Evolutionary conservation across 257 asterid species (phyloP).

Genomic region (Apocynum venetum): DNA sequence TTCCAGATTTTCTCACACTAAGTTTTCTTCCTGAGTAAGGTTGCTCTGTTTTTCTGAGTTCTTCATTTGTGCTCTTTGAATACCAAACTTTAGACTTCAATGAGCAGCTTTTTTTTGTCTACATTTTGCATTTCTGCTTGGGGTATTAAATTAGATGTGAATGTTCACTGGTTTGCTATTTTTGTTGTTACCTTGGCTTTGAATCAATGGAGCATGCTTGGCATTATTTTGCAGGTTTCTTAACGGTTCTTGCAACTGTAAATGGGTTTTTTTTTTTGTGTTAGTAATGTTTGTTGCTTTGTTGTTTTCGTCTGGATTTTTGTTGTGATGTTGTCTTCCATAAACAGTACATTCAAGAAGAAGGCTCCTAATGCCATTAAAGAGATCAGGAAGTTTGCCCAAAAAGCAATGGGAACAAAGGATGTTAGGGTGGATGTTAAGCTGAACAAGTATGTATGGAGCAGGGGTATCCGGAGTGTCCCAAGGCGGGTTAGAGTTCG

Average conservation of each 20-base stretch:
- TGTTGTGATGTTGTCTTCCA: neutral
- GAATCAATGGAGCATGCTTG: neutral
- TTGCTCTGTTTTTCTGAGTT: too few relatives aligned
- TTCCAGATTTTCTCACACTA: too few relatives aligned
- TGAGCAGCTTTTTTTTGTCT: too few relatives aligned
- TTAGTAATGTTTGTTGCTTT: neutral
- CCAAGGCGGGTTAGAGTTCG: slow-evolving; percentile 56
- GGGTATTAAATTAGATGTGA: too few relatives aligned
- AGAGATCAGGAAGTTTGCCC: slow-evolving; percentile 55
- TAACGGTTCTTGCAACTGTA: neutral
- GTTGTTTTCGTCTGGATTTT: neutral
- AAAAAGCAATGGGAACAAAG: slow-evolving; percentile 50
- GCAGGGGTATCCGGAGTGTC: slow-evolving; percentile 60
- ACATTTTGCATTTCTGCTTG: too few relatives aligned
- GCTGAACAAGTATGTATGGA: slow-evolving; percentile 60
- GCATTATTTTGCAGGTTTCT: neutral
- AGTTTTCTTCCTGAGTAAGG: too few relatives aligned
- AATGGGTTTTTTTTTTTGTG: neutral
- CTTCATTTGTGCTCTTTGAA: too few relatives aligned
- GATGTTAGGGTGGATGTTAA: slow-evolving; percentile 56
- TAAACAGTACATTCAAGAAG: slow-evolving; percentile 48
- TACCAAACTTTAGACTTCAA: too few relatives aligned
- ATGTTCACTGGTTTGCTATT: neutral
- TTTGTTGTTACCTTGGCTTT: neutral
- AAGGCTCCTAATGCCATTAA: slow-evolving; percentile 61